These are phyloP conservation scores for Tephrocybe sp. DNA, from an alignment of 768 basidiomycete genomes.

Conservation along the genomic window DNA sequence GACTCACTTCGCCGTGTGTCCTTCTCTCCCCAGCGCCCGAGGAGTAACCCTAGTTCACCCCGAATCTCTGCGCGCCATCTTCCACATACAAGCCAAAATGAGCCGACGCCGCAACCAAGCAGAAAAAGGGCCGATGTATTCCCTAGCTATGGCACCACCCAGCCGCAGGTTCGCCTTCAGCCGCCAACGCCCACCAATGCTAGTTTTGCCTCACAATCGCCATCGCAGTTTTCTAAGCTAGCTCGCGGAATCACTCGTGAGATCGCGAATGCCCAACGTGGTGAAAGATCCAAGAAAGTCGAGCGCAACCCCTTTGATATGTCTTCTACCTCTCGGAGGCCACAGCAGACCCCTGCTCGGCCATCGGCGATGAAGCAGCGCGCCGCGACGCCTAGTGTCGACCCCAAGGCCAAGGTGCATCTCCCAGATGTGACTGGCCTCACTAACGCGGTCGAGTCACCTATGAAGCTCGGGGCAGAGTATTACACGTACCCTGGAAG, in stretches of 20 bases:
- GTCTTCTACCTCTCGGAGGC: constrained; percentile 26
- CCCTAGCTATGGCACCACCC: constrained; percentile 25
- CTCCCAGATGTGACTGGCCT: constrained; percentile 85
- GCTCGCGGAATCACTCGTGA: constrained; percentile 58
- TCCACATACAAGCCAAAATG: constrained; percentile 9
- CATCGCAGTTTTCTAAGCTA: constrained; percentile 57
- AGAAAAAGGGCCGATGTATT: constrained; percentile 27
- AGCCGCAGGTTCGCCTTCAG: constrained; percentile 53
- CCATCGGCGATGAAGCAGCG: constrained; percentile 18
- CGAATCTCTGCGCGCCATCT: constrained; percentile 17
- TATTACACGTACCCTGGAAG: constrained; percentile 50
- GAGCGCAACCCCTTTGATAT: constrained; percentile 38
- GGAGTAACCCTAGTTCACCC: constrained; percentile 38
- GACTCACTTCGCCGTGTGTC: constrained; percentile 70
- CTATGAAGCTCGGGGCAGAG: constrained; percentile 53
- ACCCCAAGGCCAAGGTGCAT: constrained; percentile 41
- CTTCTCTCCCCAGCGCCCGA: constrained; percentile 77
- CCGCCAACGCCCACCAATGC: constrained; percentile 61
- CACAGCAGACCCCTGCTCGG: constrained; percentile 18
- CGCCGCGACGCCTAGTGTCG: constrained; percentile 21
- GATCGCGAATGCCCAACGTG: constrained; percentile 33
- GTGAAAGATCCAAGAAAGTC: constrained; percentile 10
- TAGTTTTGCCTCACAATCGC: constrained; percentile 25
- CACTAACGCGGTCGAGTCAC: constrained; percentile 75
- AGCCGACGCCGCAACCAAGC: constrained; percentile 35